These are phyloP conservation scores for Ophiostoma ips DNA, from an alignment of 2,329 filamentous ascomycete genomes.

Conservation along the genomic window DNA sequence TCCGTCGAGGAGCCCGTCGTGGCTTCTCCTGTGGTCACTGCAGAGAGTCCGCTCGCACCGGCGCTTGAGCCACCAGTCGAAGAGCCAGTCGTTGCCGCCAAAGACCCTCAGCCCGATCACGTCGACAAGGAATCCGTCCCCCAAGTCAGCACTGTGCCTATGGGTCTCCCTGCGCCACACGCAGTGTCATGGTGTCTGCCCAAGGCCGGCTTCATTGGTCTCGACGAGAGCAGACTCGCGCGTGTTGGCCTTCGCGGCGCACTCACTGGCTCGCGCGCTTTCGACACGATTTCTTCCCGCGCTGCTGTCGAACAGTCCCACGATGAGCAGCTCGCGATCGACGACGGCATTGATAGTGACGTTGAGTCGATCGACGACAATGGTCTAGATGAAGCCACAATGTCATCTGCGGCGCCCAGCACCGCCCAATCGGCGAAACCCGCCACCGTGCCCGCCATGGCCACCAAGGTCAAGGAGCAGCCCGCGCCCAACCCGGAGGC, in stretches of 20 bases:
- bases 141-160: no score
- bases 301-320: background rate
- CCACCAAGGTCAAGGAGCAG: background rate
- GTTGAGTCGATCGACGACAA: background rate
- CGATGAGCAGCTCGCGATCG: background rate
- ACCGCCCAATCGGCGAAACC: no score
- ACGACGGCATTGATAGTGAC: background rate
- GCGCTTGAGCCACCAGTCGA: no score
- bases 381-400: background rate
- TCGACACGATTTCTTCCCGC: slow-evolving; percentile 7
- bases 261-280: slow-evolving; percentile 17
- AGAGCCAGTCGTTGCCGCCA: no score
- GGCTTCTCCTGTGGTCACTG: no score
- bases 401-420: no score
- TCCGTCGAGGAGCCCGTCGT: no score
- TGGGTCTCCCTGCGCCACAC: background rate
- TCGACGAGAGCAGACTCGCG: slow-evolving; percentile 17
- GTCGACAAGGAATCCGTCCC: no score
- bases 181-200: slow-evolving; percentile 10
- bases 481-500: background rate
- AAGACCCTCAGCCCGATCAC: no score
- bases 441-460: background rate
- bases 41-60: no score
- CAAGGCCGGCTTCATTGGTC: slow-evolving; percentile 20
- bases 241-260: slow-evolving; percentile 19